These are phyloP conservation scores for Neofusicoccum kwambonambiense DNA, from an alignment of 2,329 filamentous ascomycete genomes.

Conservation along the genomic window DNA sequence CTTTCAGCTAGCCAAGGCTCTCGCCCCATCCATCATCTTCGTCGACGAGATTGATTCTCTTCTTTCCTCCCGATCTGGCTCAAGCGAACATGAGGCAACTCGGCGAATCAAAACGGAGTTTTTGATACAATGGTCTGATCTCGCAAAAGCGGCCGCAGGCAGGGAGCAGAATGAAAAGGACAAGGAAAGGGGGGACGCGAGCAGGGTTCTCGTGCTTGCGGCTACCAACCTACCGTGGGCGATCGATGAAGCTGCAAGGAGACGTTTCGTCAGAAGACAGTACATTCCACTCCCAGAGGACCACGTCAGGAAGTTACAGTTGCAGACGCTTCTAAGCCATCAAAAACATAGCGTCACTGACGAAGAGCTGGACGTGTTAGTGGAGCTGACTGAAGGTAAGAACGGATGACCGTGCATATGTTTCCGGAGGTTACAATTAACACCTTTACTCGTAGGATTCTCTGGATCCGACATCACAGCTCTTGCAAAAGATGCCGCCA, in stretches of 20 bases:
- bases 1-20: conserved; percentile 81
- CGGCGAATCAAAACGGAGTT: conserved; percentile 97
- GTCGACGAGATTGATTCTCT: conserved; percentile 97
- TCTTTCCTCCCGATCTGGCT: conserved; percentile 77
- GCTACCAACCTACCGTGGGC: conserved; percentile 97
- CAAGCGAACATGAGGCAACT: conserved; percentile 88
- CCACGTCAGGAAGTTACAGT: conserved; percentile 74
- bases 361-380: conserved; percentile 69
- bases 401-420: conserved; percentile 13
- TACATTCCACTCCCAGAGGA: conserved; percentile 93
- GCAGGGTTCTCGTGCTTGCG: conserved; percentile 85
- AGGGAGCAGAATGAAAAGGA: conserved; percentile 67
- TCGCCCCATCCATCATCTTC: conserved; percentile 95
- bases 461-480: conserved; percentile 97
- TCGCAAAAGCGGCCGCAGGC: conserved; percentile 88
- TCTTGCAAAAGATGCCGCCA: conserved; percentile 93
- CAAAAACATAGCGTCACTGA: conserved; percentile 80
- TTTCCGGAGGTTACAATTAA: neutral
- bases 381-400: conserved; percentile 80
- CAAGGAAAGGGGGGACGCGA: conserved; percentile 75
- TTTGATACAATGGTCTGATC: conserved; percentile 92
- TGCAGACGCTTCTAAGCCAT: conserved; percentile 76
- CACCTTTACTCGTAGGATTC: conserved; percentile 64
- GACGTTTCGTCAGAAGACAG: conserved; percentile 87
- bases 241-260: conserved; percentile 90